phyloP scores from a whole-genome alignment of 2,329 filamentous ascomycete genomes.

The Tympanopsis confertula region DNA sequence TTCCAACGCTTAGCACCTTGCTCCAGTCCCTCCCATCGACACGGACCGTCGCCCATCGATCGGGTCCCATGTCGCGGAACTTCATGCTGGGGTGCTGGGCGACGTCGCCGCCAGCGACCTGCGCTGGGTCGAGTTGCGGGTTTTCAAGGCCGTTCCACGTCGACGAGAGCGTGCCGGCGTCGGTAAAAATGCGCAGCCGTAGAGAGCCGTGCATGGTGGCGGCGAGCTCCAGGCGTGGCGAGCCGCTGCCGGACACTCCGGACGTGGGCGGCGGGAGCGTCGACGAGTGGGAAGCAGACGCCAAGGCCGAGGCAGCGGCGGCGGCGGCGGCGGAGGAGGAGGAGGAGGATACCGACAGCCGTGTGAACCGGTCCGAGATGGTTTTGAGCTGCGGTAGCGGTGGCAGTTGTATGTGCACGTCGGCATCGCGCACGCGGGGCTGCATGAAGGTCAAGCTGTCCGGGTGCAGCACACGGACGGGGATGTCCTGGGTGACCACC shows the following conservation, averaged over 20 bases:
- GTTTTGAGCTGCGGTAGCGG: conserved; percentile 79
- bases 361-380: conserved; percentile 91
- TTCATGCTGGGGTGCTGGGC: conserved; percentile 71
- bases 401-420: conserved; percentile 86
- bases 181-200: conserved; percentile 65
- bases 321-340: too few species aligned
- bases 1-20: conserved; percentile 80
- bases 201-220: conserved; percentile 92
- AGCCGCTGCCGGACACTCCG: conserved; percentile 12
- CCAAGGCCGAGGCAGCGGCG: too few species aligned
- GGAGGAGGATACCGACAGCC: conserved; percentile 67
- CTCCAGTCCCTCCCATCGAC: conserved; percentile 95
- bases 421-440: conserved; percentile 77
- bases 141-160: conserved; percentile 80
- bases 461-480: conserved; percentile 78
- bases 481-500: conserved; percentile 87
- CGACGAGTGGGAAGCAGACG: conserved; percentile 14
- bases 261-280: conserved; percentile 15
- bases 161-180: conserved; percentile 72
- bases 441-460: conserved; percentile 83
- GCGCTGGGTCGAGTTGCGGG: conserved; percentile 70
- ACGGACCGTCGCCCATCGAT: conserved; percentile 77
- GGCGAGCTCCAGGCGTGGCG: conserved; percentile 68
- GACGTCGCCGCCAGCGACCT: conserved; percentile 57
- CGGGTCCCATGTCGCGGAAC: conserved; percentile 66